Base-by-base conservation (phyloP, 495 filamentous ascomycete species). In the Glutinoglossum americanum region DNA sequence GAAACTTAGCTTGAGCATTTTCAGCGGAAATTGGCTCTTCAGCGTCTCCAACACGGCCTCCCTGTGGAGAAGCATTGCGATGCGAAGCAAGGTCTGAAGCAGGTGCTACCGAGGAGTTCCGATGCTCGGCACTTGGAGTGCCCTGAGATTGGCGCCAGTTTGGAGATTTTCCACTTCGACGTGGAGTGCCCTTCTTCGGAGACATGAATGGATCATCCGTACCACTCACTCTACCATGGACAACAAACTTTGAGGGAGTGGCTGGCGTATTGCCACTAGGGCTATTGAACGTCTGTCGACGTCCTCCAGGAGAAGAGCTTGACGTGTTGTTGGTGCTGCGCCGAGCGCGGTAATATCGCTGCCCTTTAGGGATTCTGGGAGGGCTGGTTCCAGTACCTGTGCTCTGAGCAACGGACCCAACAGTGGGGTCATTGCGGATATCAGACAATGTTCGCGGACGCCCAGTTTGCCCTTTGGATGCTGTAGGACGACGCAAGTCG, bases 1-100 rank as follows among this genome's bases (percentile, higher is more conserved):
- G 73, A 51, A 76, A 78, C 51, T 76, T 64, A 6, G 67, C 68
- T 60, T 82, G 80, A n/a, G 77, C 74, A 58, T 80, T 79, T n/a
- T 74, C 67, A 56, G 67, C 64, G 8, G 65, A 64, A 54, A 69
- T 58, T 33, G 51, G 10, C 57, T 41, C 19, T 3, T 45, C 30
- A 37, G 37, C 30, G 30, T 28, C 30, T n/a, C 21, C 30, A 32
- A 11, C 32, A 30, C 25, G 28, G 17, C 23, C 56, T 17, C 49
- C 28, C 5, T 27, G 25, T 17, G 49, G 4, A 17, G 49, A 27
- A 4, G 2, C 26, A 13, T 13, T 28, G 17, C 5, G 9, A 30
- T 13, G 28, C 17, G 49, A 21, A 30, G 25, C 9, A 30, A 4
- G 5, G 7, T 17, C 26, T 28, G 49, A 1, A 53, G 26, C 41